These are phyloP conservation scores for Xylaria sp. DNA, from an alignment of 2,329 filamentous ascomycete genomes.

Conservation along the genomic window DNA sequence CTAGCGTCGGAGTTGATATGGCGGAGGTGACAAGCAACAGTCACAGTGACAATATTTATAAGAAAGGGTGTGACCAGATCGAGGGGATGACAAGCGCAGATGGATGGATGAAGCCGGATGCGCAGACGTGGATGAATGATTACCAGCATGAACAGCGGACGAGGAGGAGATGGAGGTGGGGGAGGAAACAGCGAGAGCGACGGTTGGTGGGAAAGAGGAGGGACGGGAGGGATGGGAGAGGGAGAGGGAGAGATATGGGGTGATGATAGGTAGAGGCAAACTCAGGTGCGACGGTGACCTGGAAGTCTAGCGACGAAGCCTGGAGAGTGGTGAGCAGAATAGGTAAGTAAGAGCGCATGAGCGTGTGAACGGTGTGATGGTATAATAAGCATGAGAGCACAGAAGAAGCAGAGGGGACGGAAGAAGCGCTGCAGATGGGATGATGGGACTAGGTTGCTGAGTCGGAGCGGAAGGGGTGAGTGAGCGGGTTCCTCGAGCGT, in stretches of 20 bases:
- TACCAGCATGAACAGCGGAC: neutral
- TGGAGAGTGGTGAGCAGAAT: neutral
- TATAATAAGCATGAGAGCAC: neutral
- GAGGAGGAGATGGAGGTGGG: neutral
- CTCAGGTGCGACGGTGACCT: neutral
- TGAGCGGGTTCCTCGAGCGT: neutral
- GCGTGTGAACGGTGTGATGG: neutral
- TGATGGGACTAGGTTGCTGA: neutral
- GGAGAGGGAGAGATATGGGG: neutral
- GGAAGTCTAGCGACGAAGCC: neutral
- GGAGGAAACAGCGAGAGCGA: neutral
- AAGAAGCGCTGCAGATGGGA: neutral
- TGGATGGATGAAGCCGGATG: neutral
- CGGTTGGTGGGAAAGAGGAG: neutral
- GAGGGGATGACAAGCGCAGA: neutral
- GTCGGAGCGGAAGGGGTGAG: constrained; percentile 5
- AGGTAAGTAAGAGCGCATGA: neutral
- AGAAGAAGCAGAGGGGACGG: neutral
- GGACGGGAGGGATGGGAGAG: neutral
- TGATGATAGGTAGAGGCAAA: neutral
- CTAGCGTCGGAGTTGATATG: neutral
- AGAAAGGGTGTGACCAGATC: neutral
- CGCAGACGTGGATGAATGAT: neutral
- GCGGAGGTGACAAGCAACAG: neutral
- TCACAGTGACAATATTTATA: neutral